Percentiles rank a stretch among this genome's conserved stretches.
Conservation (phyloP, 306 rosid genomes). For the Cyclanthera cordifolia region DNA sequence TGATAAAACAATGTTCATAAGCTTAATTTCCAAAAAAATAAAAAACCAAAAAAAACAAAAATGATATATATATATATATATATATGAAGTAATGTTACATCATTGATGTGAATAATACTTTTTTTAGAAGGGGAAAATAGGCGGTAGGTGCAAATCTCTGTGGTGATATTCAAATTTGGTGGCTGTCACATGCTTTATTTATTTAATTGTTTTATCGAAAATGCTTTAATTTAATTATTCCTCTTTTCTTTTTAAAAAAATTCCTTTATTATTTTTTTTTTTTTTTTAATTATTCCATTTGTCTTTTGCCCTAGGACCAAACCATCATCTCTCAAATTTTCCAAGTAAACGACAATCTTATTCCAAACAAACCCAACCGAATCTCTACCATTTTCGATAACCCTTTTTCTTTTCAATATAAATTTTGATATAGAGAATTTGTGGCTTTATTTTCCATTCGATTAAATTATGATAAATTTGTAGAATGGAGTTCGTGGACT, state of each 20-base stretch:
- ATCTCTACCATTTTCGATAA: too few relatives aligned
- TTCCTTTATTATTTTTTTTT: too few relatives aligned
- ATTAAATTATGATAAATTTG: conserved; percentile 7
- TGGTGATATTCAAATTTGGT: background rate
- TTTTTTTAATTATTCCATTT: background rate
- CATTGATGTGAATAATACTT: background rate
- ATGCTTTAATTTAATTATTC: too few relatives aligned
- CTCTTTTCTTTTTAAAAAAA: too few relatives aligned
- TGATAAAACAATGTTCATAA: too few relatives aligned
- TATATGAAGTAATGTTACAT: background rate
- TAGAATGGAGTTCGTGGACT: conserved; percentile 87
- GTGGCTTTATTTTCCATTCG: background rate
- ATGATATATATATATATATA: too few relatives aligned
- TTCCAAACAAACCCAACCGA: background rate
- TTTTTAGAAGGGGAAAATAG: background rate
- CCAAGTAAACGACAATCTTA: background rate
- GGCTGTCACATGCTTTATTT: background rate
- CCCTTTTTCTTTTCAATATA: too few relatives aligned
- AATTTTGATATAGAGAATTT: background rate
- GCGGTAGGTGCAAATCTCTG: background rate
- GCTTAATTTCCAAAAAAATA: too few relatives aligned
- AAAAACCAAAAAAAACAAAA: too few relatives aligned
- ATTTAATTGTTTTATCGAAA: too few relatives aligned
- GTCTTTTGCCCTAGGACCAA: background rate
- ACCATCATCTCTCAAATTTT: too few relatives aligned